phyloP scores from a whole-genome alignment of 805 yeast species.

The Spathaspora gorwiae region DNA sequence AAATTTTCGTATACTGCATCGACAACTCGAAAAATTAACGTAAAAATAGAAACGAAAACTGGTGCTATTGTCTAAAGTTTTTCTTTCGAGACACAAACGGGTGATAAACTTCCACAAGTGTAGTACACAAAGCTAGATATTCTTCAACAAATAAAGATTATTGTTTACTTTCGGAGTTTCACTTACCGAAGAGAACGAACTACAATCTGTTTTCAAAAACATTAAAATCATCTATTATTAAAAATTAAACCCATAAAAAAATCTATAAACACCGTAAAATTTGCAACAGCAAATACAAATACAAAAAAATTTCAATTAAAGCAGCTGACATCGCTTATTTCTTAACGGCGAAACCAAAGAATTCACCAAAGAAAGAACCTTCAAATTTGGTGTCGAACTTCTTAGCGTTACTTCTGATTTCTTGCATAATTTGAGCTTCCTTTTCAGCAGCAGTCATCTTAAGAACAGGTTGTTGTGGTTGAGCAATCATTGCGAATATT shows the following conservation, averaged over 20 bases:
- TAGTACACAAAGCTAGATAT: no score
- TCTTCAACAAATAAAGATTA: no score
- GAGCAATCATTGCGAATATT: constrained; percentile 4
- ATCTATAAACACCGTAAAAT: not conserved
- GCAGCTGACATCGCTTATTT: constrained; percentile 1
- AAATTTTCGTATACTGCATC: no score
- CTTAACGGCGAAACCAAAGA: constrained; percentile 32
- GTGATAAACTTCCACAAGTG: no score
- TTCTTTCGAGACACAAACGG: no score
- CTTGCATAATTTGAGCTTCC: constrained; percentile 43
- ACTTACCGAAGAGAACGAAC: not conserved
- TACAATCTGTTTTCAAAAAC: not conserved
- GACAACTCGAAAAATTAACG: no score
- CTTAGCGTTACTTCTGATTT: constrained; percentile 31
- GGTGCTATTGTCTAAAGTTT: no score
- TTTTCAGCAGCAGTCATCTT: constrained; percentile 38
- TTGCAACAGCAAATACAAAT: no score
- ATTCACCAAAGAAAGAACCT: constrained; percentile 37
- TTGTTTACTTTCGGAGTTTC: not conserved
- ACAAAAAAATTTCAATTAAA: no score
- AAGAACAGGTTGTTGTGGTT: constrained; percentile 7
- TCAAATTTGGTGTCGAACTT: constrained; percentile 38
- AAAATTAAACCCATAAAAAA: not conserved
- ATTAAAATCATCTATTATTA: not conserved
- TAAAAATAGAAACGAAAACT: no score